Base-by-base conservation (phyloP, 345 rosid genomes). In the Erysimum cheiranthoides region DNA sequence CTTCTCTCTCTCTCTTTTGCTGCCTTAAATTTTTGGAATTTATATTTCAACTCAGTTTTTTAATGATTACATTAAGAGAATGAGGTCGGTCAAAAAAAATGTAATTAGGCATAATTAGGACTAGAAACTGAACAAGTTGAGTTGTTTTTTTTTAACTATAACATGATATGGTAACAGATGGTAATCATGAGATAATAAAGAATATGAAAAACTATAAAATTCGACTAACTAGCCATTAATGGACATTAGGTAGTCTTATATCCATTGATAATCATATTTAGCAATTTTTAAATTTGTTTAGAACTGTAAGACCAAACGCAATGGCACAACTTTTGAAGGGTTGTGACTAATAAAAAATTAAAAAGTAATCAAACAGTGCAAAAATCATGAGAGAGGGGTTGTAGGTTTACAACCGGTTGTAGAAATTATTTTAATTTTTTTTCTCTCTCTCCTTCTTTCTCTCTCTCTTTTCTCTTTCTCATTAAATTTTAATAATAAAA, bases 1-100 rank as follows among this genome's bases (percentile, higher is more conserved):
- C 75, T 64, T 71, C 78, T 72, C 17, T 40, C 52, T 62, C 50
- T 46, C 17, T 71, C 17, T 11, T 54, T 51, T 25, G 4, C 42
- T 46, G 42, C 51, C 68, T 58, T 43, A 74, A 46, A 36, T 14
- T 6, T 47, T 57, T 43, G 14, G 9, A 5, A 17, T 21, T 47
- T 42, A 39, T 53, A 38, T n/a, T 69, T 74, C 67, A 71, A 27
- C 53, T 18, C 72, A 11, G 32, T 45, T 38, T 68, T 60, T 30
- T 30, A 66, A 46, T 62, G 68, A 46, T 52, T 73, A 34, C 17
- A 36, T 18, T 36, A 25, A 42, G 27, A 60, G 16, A 49, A 66
- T 18, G 9, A 18, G 6, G 78, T 66, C 71, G 56, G 77, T 53
- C 43, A 14, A n/a, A 43, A 47, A 47, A 25, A 5, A 52, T 52